These are phyloP conservation scores for Ogataea nakhonphanomensis DNA, from an alignment of 805 yeast species.

Conservation along the genomic window DNA sequence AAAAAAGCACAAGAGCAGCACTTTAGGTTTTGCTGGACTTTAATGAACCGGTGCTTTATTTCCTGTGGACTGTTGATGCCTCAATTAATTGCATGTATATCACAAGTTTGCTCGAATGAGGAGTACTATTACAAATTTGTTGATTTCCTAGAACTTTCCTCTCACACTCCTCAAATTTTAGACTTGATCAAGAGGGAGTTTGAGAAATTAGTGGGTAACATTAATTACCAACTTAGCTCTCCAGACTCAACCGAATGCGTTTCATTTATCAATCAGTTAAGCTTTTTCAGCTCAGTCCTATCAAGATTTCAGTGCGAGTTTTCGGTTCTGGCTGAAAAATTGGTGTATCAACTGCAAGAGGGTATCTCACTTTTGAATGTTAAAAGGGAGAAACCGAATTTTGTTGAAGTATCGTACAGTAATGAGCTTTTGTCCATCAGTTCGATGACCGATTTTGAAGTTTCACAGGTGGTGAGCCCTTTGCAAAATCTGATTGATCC, in stretches of 20 bases:
- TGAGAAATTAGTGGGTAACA: constrained; percentile 12
- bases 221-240: constrained; percentile 23
- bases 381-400: background rate
- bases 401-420: constrained; percentile 14
- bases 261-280: constrained; percentile 11
- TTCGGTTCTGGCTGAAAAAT: constrained; percentile 4
- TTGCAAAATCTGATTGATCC: background rate
- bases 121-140: constrained; percentile 7
- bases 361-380: constrained; percentile 12
- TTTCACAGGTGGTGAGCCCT: background rate
- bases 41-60: constrained; percentile 33
- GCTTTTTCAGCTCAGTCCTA: constrained; percentile 10
- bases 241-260: constrained; percentile 27
- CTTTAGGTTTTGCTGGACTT: constrained; percentile 27
- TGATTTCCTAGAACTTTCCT: constrained; percentile 15
- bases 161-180: constrained; percentile 13
- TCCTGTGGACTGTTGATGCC: constrained; percentile 38
- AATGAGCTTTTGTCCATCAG: constrained; percentile 24
- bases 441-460: background rate
- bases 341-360: constrained; percentile 13
- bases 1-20: constrained; percentile 34
- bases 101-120: constrained; percentile 21
- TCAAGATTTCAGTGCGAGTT: constrained; percentile 6
- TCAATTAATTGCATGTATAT: constrained; percentile 31
- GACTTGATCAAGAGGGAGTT: constrained; percentile 9